Conservation (phyloP, 139 green algal genomes). For the Tetradesmus lagerheimii region DNA sequence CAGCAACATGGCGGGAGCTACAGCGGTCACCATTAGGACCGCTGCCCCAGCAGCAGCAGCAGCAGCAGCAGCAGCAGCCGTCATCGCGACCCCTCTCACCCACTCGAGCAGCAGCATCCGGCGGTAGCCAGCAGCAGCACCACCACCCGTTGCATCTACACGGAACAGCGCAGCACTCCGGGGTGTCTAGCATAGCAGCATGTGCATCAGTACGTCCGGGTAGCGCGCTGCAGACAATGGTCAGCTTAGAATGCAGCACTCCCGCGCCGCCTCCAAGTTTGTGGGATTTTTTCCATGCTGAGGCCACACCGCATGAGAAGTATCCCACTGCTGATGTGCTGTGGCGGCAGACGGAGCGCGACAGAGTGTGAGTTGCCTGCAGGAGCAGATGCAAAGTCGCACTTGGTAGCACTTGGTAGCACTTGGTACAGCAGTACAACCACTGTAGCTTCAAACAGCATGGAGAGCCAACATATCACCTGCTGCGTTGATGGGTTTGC, state of each 20-base stretch:
- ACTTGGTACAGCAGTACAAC: too few relatives aligned
- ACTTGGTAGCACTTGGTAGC: too few relatives aligned
- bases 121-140: conserved; percentile 13
- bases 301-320: conserved; percentile 57
- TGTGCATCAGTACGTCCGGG: neutral
- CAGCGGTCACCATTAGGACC: neutral
- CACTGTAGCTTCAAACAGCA: too few relatives aligned
- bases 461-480: too few relatives aligned
- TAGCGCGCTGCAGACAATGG: neutral
- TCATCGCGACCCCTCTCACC: neutral
- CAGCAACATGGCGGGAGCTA: neutral
- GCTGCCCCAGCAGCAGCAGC: neutral
- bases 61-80: conserved; percentile 36
- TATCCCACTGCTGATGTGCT: conserved; percentile 73
- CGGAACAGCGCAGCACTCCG: neutral
- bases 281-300: conserved; percentile 49
- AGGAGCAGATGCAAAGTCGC: neutral
- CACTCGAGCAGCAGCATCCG: neutral
- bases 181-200: neutral
- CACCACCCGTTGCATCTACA: neutral
- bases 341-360: conserved; percentile 83
- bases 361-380: conserved; percentile 75
- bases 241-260: neutral
- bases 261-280: conserved; percentile 14
- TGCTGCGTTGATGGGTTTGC: too few relatives aligned